Conservation (phyloP, 495 filamentous ascomycete genomes). For the Trichoderma orchidacearum region DNA sequence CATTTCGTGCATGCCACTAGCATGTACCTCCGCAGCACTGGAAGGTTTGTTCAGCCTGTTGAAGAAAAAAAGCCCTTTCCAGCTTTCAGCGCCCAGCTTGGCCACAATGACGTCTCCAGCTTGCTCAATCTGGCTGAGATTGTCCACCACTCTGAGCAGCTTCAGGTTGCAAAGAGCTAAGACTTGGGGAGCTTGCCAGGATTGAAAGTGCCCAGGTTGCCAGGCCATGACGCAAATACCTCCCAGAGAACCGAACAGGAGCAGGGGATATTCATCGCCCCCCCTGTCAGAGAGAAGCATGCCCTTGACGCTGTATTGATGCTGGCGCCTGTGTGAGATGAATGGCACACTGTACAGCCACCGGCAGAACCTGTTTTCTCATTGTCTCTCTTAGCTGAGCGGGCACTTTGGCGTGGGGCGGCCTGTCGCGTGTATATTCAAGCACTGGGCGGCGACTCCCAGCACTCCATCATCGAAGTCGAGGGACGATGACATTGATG, state of each 20-base stretch:
- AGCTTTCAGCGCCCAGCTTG: background rate
- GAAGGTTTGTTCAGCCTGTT: background rate
- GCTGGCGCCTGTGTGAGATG: background rate
- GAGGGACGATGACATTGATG: background rate
- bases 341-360: background rate
- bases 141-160: background rate
- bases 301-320: background rate
- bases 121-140: background rate
- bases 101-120: background rate
- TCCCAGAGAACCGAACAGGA: background rate
- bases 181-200: background rate
- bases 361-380: background rate
- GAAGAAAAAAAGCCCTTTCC: background rate
- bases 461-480: background rate
- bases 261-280: background rate
- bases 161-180: background rate
- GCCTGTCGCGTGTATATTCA: background rate
- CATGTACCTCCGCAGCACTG: background rate
- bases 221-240: background rate
- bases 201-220: background rate
- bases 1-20: background rate
- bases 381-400: background rate
- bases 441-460: background rate
- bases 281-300: background rate
- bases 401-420: background rate